Percentiles rank a stretch among this genome's conserved stretches.
phyloP scores from a whole-genome alignment of 208 protist genomes.

The Leishmania martiniquensis region DNA sequence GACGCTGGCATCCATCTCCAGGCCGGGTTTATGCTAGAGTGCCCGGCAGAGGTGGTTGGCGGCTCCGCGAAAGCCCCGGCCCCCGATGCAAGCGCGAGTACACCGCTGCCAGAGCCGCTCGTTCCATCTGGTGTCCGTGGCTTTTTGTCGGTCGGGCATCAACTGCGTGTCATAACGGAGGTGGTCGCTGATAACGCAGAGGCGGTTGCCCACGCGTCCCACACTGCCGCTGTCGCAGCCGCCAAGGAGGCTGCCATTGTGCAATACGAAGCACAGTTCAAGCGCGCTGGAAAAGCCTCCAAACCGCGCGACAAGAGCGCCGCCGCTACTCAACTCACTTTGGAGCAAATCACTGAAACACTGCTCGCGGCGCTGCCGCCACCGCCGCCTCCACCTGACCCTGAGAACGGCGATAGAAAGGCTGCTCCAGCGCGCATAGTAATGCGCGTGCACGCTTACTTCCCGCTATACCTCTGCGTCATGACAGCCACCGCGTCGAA shows the following conservation, averaged over 20 bases:
- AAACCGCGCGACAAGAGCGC: slow-evolving; percentile 37
- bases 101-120: slow-evolving; percentile 8
- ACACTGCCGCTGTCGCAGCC: slow-evolving; percentile 44
- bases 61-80: not conserved
- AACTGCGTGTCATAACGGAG: slow-evolving; percentile 51
- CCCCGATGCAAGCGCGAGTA: not conserved
- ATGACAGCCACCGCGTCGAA: slow-evolving; percentile 7
- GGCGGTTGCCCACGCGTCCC: slow-evolving; percentile 45
- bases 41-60: not conserved
- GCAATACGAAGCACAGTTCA: slow-evolving; percentile 61
- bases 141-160: slow-evolving; percentile 38
- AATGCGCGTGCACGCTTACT: slow-evolving; percentile 24
- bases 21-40: slow-evolving; percentile 57
- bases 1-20: slow-evolving; percentile 17
- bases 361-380: slow-evolving; percentile 48
- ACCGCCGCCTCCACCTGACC: slow-evolving; percentile 17
- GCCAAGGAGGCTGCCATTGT: slow-evolving; percentile 55
- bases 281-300: slow-evolving; percentile 11
- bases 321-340: slow-evolving; percentile 39
- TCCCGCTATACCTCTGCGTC: slow-evolving; percentile 18
- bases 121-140: slow-evolving; percentile 53
- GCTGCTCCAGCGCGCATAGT: not conserved
- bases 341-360: slow-evolving; percentile 57
- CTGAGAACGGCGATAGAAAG: not conserved
- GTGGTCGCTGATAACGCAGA: slow-evolving; percentile 67